phyloP scores from a whole-genome alignment of 257 asterid species.

The Capsicum rhomboideum region DNA sequence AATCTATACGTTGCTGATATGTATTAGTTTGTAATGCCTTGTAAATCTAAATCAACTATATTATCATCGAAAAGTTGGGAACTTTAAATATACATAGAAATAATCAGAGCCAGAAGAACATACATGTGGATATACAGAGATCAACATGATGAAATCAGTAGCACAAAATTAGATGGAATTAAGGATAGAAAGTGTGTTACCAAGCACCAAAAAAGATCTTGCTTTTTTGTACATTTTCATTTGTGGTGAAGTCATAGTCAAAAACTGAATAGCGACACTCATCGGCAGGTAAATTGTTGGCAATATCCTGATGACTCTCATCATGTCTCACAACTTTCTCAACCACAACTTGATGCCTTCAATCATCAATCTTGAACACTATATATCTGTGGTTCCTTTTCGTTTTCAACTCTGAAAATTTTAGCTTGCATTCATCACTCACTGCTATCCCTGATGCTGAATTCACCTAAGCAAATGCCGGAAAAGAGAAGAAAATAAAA shows the following conservation, averaged over 20 bases:
- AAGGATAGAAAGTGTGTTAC: neutral
- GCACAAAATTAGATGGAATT: neutral
- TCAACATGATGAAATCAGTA: neutral
- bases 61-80: too few species aligned
- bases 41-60: too few species aligned
- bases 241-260: slow-evolving; percentile 1
- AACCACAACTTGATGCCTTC: neutral
- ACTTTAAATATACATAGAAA: too few species aligned
- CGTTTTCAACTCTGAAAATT: neutral
- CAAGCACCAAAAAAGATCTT: slow-evolving; percentile 1
- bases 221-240: neutral
- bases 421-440: slow-evolving; percentile 4
- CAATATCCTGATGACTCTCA: neutral
- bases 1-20: too few species aligned
- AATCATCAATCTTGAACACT: slow-evolving; percentile 4
- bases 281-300: neutral
- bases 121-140: neutral
- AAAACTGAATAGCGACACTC: slow-evolving; percentile 4
- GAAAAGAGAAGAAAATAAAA: neutral
- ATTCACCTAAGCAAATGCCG: neutral
- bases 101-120: too few species aligned
- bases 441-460: neutral
- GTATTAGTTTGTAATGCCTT: too few species aligned
- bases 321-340: neutral
- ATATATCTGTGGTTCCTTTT: neutral